These are phyloP conservation scores for Geotrichum siamense DNA, from an alignment of 1,139 yeast species.

Conservation along the genomic window DNA sequence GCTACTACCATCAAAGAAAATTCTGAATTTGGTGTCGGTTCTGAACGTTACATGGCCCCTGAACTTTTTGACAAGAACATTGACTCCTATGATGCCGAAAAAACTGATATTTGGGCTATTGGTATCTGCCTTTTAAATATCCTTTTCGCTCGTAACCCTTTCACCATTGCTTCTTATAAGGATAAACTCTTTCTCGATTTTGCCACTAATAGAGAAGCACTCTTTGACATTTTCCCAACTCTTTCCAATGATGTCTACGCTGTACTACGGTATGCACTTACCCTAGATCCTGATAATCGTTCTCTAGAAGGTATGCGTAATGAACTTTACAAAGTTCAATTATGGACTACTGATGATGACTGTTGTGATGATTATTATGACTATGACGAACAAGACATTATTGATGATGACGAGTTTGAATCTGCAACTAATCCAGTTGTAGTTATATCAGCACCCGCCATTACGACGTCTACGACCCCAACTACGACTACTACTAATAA, in stretches of 20 bases:
- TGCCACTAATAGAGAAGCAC: conserved; percentile 79
- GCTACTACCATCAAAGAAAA: conserved; percentile 63
- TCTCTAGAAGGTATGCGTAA: conserved; percentile 52
- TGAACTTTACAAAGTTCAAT: conserved; percentile 54
- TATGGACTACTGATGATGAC: conserved; percentile 82
- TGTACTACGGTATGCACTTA: conserved; percentile 67
- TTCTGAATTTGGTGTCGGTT: conserved; percentile 83
- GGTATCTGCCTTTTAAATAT: conserved; percentile 82
- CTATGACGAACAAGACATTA: conserved; percentile 2
- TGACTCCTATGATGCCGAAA: conserved; percentile 69
- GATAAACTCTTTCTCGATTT: conserved; percentile 85
- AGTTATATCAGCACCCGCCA: conserved; percentile 16
- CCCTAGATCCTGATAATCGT: conserved; percentile 84
- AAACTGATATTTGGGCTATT: conserved; percentile 88
- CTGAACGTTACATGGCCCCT: conserved; percentile 97
- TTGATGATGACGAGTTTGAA: neutral
- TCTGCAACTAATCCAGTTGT: conserved; percentile 7
- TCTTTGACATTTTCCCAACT: conserved; percentile 86
- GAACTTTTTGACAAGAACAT: conserved; percentile 54
- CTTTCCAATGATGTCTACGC: conserved; percentile 83
- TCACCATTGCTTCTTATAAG: conserved; percentile 68
- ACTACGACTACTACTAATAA: conserved; percentile 27
- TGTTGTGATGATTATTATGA: conserved; percentile 38
- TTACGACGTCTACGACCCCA: conserved; percentile 16
- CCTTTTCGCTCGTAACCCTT: conserved; percentile 87